Percentiles rank a stretch among this genome's conserved stretches.
Conservation (phyloP, 2,329 filamentous ascomycete genomes). For the Alternaria viburni region DNA sequence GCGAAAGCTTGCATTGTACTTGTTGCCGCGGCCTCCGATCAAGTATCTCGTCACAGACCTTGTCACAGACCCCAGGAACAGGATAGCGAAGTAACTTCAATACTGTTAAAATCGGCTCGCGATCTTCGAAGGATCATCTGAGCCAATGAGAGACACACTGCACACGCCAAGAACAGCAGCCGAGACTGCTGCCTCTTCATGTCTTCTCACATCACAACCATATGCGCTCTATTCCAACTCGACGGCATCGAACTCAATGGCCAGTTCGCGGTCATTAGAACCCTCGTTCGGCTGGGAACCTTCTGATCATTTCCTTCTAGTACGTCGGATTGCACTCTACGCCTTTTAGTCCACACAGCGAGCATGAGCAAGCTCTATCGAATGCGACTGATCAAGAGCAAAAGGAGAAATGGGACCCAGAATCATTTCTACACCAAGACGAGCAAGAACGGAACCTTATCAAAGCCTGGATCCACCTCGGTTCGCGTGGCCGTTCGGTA, state of each 20-base stretch:
- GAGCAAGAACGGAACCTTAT: background rate
- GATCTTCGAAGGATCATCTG: background rate
- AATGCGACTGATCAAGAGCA: background rate
- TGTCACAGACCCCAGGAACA: background rate
- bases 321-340: background rate
- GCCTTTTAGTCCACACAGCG: background rate
- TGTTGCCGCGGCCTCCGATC: background rate
- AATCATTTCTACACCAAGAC: background rate
- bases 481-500: background rate
- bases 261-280: background rate
- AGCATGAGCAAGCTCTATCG: background rate
- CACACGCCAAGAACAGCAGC: background rate
- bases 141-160: background rate
- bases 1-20: background rate
- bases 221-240: background rate
- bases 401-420: slow-evolving; percentile 2
- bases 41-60: background rate
- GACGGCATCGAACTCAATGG: background rate
- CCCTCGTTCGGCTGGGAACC: background rate
- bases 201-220: background rate
- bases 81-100: background rate
- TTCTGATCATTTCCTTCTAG: background rate
- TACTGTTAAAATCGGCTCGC: background rate
- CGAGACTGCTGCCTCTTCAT: background rate
- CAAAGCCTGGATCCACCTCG: slow-evolving; percentile 1